phyloP scores from a whole-genome alignment of 108 stramenopile species.

The Cyclotella distinguenda region DNA sequence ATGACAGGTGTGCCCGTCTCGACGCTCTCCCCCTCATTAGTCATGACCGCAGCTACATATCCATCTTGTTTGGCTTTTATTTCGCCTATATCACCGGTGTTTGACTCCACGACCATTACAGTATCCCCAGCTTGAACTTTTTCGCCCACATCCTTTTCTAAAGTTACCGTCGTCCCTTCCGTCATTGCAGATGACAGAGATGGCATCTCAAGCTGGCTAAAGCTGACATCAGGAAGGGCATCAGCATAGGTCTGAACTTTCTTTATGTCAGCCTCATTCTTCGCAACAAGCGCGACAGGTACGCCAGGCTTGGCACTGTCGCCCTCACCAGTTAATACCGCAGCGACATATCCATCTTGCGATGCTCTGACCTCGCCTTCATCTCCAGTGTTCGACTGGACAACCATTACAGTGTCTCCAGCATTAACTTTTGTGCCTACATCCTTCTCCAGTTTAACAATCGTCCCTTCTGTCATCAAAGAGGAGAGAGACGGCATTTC shows the following conservation, averaged over 20 bases:
- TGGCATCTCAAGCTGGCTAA: background rate
- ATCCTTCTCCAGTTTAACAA: conserved; percentile 15
- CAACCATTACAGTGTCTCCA: conserved; percentile 7
- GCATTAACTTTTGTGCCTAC: conserved; percentile 4
- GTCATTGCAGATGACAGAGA: no score
- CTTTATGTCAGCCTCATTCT: conserved; percentile 63
- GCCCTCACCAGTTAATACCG: conserved; percentile 84
- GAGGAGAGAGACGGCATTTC: background rate
- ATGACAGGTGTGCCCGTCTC: background rate
- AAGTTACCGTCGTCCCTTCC: background rate
- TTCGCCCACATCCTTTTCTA: background rate
- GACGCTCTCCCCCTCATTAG: background rate
- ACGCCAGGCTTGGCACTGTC: conserved; percentile 80
- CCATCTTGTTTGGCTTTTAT: background rate
- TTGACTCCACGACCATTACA: no score
- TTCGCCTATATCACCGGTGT: conserved; percentile 23
- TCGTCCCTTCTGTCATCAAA: background rate
- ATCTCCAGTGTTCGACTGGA: conserved; percentile 10
- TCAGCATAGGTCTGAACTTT: conserved; percentile 68
- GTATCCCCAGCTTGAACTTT: background rate
- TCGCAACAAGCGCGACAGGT: conserved; percentile 82
- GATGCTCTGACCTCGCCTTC: conserved; percentile 13
- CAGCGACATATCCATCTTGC: conserved; percentile 22
- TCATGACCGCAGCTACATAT: background rate
- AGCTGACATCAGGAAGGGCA: conserved; percentile 42